Evolutionary conservation across 768 basidiomycete genomes (phyloP), one percentile per base, ranked within the genome.

Genomic region (Termitomyces sp.): DNA sequence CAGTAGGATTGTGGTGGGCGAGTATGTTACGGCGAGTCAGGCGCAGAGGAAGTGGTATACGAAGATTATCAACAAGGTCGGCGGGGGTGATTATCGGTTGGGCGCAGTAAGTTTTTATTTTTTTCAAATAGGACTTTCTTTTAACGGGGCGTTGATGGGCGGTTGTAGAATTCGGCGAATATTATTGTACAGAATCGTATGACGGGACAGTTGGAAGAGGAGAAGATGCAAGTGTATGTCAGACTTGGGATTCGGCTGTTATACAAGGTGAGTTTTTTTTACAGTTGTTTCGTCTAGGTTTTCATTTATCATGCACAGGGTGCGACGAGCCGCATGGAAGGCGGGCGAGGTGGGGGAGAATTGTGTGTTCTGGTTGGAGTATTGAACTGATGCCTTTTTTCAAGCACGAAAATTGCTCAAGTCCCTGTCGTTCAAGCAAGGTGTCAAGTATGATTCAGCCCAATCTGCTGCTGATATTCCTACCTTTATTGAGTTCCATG

Each of bases 21-120:
- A 96, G 66, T 99, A 91, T 61, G 95, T 98, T 3, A 98, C 95
- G 0, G 87, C 91, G 5, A 85, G 81, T 60, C 93, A 97, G 74
- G 96, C 96, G 58, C 95, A 98, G 76, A 77, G 96, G 65, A 99
- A 99, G 73, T 98, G 93, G 88, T 90, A 95, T 66, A 93, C 93
- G 58, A 92, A 88, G 74, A 80, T 98, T 38, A 79, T 98, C 51
- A 78, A 82, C 22, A 94, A 93, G 71, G 83, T 97, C 5, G 87
- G 89, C 0, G 83, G 82, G 59, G 96, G 95, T 10, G 81, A 88
- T 54, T 98, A 98, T 72, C 81, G 80, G 62, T 79, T 98, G 26
- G 96, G 96, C 0, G 96, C 96, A 61, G 91, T 89, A 60, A 51
- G 85, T 53, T 51, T 51, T 47, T 38, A 54, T 51, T 54, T 50